Base-by-base conservation (phyloP, 2,329 filamentous ascomycete species). In the Nigrospora osmanthi region DNA sequence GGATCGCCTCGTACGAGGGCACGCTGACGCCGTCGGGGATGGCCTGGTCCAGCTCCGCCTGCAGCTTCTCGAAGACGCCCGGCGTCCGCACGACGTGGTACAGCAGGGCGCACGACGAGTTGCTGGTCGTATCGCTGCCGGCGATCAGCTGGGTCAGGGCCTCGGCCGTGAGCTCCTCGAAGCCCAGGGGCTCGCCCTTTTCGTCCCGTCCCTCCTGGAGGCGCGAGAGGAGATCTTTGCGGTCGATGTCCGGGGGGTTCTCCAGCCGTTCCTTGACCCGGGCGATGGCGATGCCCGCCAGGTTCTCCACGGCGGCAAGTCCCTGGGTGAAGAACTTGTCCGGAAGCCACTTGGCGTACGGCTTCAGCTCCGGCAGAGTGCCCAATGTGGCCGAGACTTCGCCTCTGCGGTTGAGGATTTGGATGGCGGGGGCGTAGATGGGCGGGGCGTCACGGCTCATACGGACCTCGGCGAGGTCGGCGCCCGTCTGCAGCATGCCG, bases 61-160 rank as follows among this genome's bases (percentile, higher is more conserved):
- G 87, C 9, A 95, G 69, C 60, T 85, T 90, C 40, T 68, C 58
- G 5, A 93, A 63, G 0, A 93, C 86, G 2, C 82, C 73, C 0
- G 87, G 85, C 1, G 85, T 85, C 35, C 75, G 71, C 5, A 83
- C 70, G 30, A 80, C 81, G 70, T 89, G 87, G 69, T 83, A 95
- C 0, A 95, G 73, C 34, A 95, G 74, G 0, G 89, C 89, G 58
- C 89, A 95, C 3, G 85, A 84, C 0, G 89, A 85, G 67, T 89
- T 89, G 42, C 80, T 84, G 0, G 84, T 89, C 0, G 86, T 89
- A 62, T 89, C 86, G 37, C 76, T 82, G 23, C 85, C 86, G 2
- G 86, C 85, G 54, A 89, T 95, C 36, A 95, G 76, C 63, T 95
- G 89, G 0, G 89, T 95, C 23, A 95, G 70, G 0, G 89, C 89